Percentiles rank a stretch among this genome's conserved stretches.
phyloP scores from a whole-genome alignment of 208 protist species.

The Naegleria gruberi region DNA sequence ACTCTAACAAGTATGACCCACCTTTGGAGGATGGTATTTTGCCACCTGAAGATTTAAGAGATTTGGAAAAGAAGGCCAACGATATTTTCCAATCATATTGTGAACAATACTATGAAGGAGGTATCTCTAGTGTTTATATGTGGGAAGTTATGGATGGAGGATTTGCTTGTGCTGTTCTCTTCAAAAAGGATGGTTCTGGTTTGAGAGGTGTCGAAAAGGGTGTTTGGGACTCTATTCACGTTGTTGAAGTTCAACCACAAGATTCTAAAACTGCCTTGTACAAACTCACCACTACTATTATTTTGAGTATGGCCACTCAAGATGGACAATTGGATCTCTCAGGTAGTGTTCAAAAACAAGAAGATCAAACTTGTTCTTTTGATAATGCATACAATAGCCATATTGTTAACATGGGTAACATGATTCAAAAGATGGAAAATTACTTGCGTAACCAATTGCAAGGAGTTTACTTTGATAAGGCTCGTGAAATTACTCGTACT shows the following conservation, averaged over 20 bases:
- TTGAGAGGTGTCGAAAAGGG: neutral
- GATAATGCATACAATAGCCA: neutral
- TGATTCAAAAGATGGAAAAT: slow-evolving; percentile 22
- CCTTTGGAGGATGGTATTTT: slow-evolving; percentile 15
- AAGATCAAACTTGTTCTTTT: neutral
- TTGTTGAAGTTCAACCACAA: slow-evolving; percentile 18
- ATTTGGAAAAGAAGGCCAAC: slow-evolving; percentile 21
- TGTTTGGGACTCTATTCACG: slow-evolving; percentile 24
- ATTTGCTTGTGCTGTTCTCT: slow-evolving; percentile 7
- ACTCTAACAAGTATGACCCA: slow-evolving; percentile 19
- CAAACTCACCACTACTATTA: slow-evolving; percentile 13
- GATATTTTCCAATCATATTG: slow-evolving; percentile 12
- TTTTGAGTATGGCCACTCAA: neutral
- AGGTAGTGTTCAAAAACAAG: slow-evolving; percentile 18
- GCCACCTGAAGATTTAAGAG: slow-evolving; percentile 11
- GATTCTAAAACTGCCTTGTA: neutral
- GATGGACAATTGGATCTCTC: slow-evolving; percentile 6
- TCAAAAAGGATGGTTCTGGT: slow-evolving; percentile 12
- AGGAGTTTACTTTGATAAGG: slow-evolving; percentile 29
- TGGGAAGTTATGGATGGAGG: slow-evolving; percentile 17
- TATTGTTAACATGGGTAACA: slow-evolving; percentile 22
- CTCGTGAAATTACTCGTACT: slow-evolving; percentile 13
- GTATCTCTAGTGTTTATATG: slow-evolving; percentile 6
- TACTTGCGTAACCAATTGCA: slow-evolving; percentile 3
- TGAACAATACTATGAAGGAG: slow-evolving; percentile 21